Evolutionary conservation across 345 rosid species (phyloP), one percentile per base, ranked within the genome.

Genomic region (Pseudoturritis turrita): DNA sequence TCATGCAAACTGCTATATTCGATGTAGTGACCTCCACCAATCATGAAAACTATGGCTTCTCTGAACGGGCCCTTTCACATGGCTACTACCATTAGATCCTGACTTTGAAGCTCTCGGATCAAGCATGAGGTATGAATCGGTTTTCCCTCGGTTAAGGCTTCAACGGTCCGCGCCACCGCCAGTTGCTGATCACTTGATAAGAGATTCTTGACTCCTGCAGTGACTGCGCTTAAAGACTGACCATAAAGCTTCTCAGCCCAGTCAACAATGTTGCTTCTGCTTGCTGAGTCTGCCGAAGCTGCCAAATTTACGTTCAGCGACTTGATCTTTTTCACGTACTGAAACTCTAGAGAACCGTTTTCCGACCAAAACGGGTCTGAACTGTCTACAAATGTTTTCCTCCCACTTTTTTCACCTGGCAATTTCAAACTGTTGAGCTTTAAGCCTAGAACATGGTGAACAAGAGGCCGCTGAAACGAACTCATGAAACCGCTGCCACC

Each of bases 201-300:
- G 36, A 91, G 83, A 76, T 89, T 89, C 83, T 89, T 89, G 76
- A 91, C 88, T 65, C 97, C 91, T 11, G 96, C 91, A 1, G 93
- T 89, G 50, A 91, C 93, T 8, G 88, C 93, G 57, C 91, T 83
- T 25, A 91, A 66, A 28, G 96, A 91, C 74, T 87, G 96, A 63
- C 91, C 97, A 40, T 89, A 91, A 12, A 89, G 86, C 71, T 87
- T 89, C 79, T 81, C 96, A 41, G 96, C 97, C 93, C 93, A 91
- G 77, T 91, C 97, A 61, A 89, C 89, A 70, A 91, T 86, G 83
- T 91, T 89, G 68, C 71, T 89, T 81, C 91, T 79, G 70, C 90
- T 86, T 6, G 90, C 90, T 31, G 96, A 83, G 68, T 85, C 86
- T 47, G 89, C 85, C 5, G 96, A 83, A 59, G 90, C 89, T 64